Conservation (phyloP, 345 rosid genomes). For the Turritis glabra region DNA sequence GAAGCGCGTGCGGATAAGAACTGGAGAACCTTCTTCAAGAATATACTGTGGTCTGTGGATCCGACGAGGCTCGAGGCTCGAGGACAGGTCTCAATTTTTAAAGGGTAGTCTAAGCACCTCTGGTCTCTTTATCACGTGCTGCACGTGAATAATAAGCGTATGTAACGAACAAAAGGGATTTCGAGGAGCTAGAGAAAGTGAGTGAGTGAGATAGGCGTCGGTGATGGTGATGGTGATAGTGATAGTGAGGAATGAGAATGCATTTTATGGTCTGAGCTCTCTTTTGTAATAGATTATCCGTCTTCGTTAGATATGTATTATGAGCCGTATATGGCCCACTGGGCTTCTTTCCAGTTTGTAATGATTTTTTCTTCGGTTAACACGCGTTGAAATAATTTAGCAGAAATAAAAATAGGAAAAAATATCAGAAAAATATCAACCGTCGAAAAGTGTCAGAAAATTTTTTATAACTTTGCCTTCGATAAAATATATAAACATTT, state of each 20-base stretch:
- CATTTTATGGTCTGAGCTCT: no score
- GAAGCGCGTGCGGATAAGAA: constrained; percentile 29
- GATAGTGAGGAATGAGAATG: constrained; percentile 20
- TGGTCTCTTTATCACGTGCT: constrained; percentile 9
- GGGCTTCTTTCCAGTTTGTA: not conserved
- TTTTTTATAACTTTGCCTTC: no score
- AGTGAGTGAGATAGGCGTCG: not conserved
- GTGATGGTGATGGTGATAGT: constrained; percentile 19
- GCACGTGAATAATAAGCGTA: constrained; percentile 4
- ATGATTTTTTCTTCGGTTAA: not conserved
- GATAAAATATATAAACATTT: no score
- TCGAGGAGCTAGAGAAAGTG: not conserved
- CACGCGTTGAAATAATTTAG: no score
- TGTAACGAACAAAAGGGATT: not conserved
- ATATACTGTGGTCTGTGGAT: not conserved
- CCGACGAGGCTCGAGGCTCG: constrained; percentile 4
- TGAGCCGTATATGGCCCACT: constrained; percentile 23
- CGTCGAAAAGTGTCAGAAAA: no score
- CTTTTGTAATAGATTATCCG: no score
- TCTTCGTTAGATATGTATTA: not conserved
- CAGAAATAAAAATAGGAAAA: no score
- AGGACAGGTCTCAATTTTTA: constrained; percentile 11
- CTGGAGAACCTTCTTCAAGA: constrained; percentile 22
- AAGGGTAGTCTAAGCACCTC: not conserved
- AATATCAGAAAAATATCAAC: no score